Percentiles rank a stretch among this genome's conserved stretches.
These are phyloP conservation scores for Sclerotiophoma versabilis DNA, from an alignment of 2,329 filamentous ascomycete species.

Conservation along the genomic window DNA sequence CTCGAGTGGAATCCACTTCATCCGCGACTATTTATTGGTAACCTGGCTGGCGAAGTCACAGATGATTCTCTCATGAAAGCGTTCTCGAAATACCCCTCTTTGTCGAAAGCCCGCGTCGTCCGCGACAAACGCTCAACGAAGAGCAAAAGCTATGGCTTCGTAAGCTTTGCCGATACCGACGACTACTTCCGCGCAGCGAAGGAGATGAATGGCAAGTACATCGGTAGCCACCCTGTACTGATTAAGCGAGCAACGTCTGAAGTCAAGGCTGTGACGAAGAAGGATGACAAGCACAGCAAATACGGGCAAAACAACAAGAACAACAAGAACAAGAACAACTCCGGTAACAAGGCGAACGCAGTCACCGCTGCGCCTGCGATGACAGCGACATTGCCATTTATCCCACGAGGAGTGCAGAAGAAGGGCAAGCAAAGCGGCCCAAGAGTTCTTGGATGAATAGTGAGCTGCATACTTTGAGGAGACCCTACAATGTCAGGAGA, in stretches of 20 bases:
- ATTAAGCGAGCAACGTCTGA: conserved; percentile 90
- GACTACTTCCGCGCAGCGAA: conserved; percentile 96
- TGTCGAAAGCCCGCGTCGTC: conserved; percentile 91
- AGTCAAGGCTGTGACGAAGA: conserved; percentile 76
- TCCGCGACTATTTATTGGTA: conserved; percentile 94
- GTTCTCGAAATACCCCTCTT: conserved; percentile 84
- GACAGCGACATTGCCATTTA: conserved; percentile 30
- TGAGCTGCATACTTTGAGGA: background rate
- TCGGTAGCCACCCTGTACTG: conserved; percentile 91
- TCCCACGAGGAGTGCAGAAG: conserved; percentile 41
- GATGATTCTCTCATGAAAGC: conserved; percentile 95
- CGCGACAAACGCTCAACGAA: conserved; percentile 96
- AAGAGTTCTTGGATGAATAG: conserved; percentile 37
- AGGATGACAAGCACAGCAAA: conserved; percentile 49
- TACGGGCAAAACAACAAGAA: conserved; percentile 48
- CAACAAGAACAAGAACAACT: conserved; percentile 59
- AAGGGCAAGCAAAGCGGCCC: conserved; percentile 40
- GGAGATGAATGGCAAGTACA: conserved; percentile 99
- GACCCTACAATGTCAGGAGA: background rate
- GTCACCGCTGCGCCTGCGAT: conserved; percentile 18
- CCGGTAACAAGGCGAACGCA: conserved; percentile 23
- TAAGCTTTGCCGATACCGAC: conserved; percentile 93
- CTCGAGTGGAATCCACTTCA: conserved; percentile 97
- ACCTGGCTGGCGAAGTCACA: conserved; percentile 95
- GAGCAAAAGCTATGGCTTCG: conserved; percentile 95